Evolutionary conservation across 78 protist species (phyloP), one percentile per base, ranked within the genome.

Genomic region (Monosiga brevicollis): DNA sequence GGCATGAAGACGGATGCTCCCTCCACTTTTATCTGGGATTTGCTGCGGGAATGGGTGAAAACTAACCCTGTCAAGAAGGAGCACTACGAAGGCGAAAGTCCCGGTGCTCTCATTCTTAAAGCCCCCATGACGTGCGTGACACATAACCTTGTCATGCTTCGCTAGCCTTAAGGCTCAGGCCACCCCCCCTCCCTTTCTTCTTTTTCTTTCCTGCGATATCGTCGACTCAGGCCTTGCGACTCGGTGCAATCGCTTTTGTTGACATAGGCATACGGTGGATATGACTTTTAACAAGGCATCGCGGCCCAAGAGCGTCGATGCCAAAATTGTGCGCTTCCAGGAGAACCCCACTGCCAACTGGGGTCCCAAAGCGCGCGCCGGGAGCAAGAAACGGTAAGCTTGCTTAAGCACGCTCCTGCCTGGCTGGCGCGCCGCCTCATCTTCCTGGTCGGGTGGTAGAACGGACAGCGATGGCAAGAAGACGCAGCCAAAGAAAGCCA

Each of bases 31-130:
- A 94, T 95, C 23, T 94, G 89, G 81, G 73, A 73, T 20, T 91
- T 86, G 22, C 84, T 91, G 0, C 82, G 90, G 2, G 79, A 90
- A 29, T 96, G 93, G 78, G 82, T 87, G 25, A 76, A 73, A 15
- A 88, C 89, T 36, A 0, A 1, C 22, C 87, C 81, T 10, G 76
- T 95, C 83, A 95, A 95, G 83, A 95, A 97, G 29, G 80, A n/a
- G n/a, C n/a, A 92, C 83, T 95, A n/a, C n/a, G n/a, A n/a, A n/a
- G n/a, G n/a, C n/a, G n/a, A n/a, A n/a, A n/a, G n/a, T n/a, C n/a
- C n/a, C n/a, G n/a, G n/a, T n/a, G n/a, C n/a, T n/a, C n/a, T n/a
- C n/a, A n/a, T n/a, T n/a, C n/a, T n/a, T n/a, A n/a, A n/a, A n/a
- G n/a, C n/a, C n/a, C n/a, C n/a, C n/a, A n/a, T n/a, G 62, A 49